Conservation (phyloP, 257 asterid species). For the Solanum lignicaule region DNA sequence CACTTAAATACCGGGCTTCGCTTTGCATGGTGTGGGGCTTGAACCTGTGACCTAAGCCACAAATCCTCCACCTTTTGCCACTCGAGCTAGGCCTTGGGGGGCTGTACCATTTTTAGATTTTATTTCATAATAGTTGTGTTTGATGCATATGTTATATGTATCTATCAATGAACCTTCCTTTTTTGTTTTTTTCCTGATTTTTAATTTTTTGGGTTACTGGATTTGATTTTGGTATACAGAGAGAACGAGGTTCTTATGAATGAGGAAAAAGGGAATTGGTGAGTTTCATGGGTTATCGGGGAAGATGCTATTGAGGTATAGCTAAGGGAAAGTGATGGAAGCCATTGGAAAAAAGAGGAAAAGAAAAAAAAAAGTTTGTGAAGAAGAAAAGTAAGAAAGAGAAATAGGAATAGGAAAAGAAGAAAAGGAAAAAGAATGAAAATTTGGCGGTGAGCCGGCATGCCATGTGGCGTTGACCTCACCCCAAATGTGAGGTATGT, state of each 20-base stretch:
- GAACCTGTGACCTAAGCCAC: too few relatives aligned
- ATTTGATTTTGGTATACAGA: constrained; percentile 5
- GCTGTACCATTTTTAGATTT: not conserved
- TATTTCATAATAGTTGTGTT: not conserved
- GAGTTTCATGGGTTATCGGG: not conserved
- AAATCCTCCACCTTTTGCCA: too few relatives aligned
- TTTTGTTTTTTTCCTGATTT: not conserved
- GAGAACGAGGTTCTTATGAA: not conserved
- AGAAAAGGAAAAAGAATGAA: not conserved
- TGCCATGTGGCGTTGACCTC: not conserved
- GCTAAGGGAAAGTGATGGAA: not conserved
- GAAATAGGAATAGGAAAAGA: not conserved
- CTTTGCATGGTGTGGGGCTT: too few relatives aligned
- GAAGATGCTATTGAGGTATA: not conserved
- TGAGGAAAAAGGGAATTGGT: not conserved
- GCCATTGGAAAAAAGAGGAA: not conserved
- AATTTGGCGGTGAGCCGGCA: not conserved
- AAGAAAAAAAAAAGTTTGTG: not conserved
- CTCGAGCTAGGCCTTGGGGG: too few relatives aligned
- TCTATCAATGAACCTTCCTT: not conserved
- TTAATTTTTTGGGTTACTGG: not conserved
- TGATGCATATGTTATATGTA: not conserved
- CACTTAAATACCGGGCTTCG: too few relatives aligned
- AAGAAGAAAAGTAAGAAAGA: not conserved
- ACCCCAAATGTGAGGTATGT: not conserved